Evolutionary conservation across 2,329 filamentous ascomycete genomes (phyloP), one percentile per base, ranked within the genome.

Genomic region (Diaporthe ilicicola): DNA sequence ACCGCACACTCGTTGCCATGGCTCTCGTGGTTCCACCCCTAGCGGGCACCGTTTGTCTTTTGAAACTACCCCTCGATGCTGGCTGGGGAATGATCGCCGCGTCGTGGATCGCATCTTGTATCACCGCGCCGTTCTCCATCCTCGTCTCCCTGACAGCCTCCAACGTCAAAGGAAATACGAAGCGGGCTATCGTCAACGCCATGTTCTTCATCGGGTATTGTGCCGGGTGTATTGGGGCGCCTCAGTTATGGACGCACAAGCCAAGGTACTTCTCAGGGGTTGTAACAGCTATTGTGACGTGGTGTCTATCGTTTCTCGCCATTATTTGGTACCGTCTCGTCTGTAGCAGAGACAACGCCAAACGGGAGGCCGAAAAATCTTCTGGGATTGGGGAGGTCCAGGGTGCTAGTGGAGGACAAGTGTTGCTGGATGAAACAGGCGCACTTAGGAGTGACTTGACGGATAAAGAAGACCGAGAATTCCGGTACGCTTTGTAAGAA

Each of bases 181-280:
- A 87, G 74, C 82, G 83, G 4, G 78, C 84, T 10, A 78, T 84
- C 3, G 82, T 85, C 34, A 85, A 82, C 64, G 80, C 82, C 6
- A 79, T 86, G 75, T 87, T 86, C 76, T 87, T 87, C 76, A 83
- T 87, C 32, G 84, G 83, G 0, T 87, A 87, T 74, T 84, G 82
- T 53, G 82, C 80, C 5, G 84, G 83, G 1, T 83, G 83, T 74
- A 85, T 86, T 66, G 83, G 78, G 0, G 77, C 78, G 0, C 85
- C 85, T n/a, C 84, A 88, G 75, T 78, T 86, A 1, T 87, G 85
- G 84, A 83, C 82, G 1, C 74, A 81, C 29, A 78, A 76, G 59
- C 83, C 84, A 13, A 76, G 83, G 15, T 87, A 86, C 73, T 80
- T 81, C 10, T 78, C 81, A n/a, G 85, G 85, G 22, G 81, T 86